Evolutionary conservation across 164 flowering plant species (phyloP).

Genomic region (Stephania yunnanensis): DNA sequence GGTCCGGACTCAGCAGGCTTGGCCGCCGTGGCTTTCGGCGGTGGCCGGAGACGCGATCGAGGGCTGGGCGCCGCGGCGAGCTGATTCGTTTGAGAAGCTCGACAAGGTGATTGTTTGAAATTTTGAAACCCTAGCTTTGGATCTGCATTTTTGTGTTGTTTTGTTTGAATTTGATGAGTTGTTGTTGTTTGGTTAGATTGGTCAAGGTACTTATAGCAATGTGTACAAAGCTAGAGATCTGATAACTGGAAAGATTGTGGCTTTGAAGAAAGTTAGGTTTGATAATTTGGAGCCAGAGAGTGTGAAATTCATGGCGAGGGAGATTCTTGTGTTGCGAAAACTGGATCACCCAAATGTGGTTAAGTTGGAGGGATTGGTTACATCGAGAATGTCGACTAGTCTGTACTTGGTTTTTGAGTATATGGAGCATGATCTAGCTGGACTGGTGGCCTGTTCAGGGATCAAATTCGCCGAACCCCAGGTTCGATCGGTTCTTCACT

Average conservation of each 20-base stretch:
- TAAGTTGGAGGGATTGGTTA: slow-evolving; percentile 80
- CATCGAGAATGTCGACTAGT: slow-evolving; percentile 90
- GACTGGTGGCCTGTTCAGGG: slow-evolving; percentile 64
- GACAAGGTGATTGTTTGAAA: slow-evolving; percentile 47
- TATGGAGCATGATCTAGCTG: slow-evolving; percentile 95
- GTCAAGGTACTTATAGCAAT: slow-evolving; percentile 96
- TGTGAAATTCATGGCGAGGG: slow-evolving; percentile 87
- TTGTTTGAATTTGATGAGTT: not conserved
- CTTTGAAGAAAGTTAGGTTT: slow-evolving; percentile 87
- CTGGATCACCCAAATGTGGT: slow-evolving; percentile 87
- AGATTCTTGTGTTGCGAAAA: slow-evolving; percentile 66
- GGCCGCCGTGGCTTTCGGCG: slow-evolving; percentile 79
- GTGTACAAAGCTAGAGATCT: slow-evolving; percentile 89
- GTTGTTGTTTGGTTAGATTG: slow-evolving; percentile 43
- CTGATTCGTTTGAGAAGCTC: slow-evolving; percentile 71
- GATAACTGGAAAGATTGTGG: slow-evolving; percentile 78
- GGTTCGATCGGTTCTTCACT: slow-evolving; percentile 32
- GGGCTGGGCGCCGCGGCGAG: slow-evolving; percentile 76
- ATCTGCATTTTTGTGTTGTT: not conserved
- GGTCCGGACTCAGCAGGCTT: slow-evolving; percentile 34
- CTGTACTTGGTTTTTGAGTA: slow-evolving; percentile 83
- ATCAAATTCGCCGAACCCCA: slow-evolving; percentile 77
- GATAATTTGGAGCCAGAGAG: slow-evolving; percentile 93
- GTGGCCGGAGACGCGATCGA: slow-evolving; percentile 73
- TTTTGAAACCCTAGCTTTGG: not conserved